These are phyloP conservation scores for Jaltomata sinuosa DNA, from an alignment of 257 asterid species.

Conservation along the genomic window DNA sequence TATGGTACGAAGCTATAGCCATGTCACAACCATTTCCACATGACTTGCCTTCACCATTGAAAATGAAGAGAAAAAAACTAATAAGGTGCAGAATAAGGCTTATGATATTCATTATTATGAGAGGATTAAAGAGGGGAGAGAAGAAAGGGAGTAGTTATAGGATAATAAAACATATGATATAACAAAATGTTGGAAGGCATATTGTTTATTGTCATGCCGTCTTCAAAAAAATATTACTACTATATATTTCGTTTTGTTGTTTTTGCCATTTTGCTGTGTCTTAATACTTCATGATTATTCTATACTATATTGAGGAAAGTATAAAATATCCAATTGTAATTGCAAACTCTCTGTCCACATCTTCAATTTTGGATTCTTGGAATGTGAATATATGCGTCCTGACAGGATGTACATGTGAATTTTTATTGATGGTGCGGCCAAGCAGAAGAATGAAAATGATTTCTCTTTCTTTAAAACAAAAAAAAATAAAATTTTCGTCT, in stretches of 20 bases:
- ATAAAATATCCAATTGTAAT: neutral
- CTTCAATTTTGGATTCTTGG: neutral
- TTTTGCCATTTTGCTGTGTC: neutral
- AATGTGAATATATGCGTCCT: neutral
- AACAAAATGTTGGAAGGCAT: slow-evolving; percentile 3
- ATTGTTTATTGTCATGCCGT: slow-evolving; percentile 20
- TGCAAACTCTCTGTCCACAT: neutral
- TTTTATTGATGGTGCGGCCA: neutral
- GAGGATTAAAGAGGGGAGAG: neutral
- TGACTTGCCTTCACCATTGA: slow-evolving; percentile 28
- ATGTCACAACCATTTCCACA: slow-evolving; percentile 53
- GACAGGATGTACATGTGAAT: neutral
- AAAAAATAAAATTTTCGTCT: no score
- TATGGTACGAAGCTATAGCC: slow-evolving; percentile 66
- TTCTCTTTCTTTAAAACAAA: no score
- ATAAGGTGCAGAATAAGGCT: neutral
- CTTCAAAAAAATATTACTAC: neutral
- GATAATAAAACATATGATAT: slow-evolving; percentile 16
- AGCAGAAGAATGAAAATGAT: neutral
- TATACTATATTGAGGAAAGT: neutral
- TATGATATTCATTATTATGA: slow-evolving; percentile 16
- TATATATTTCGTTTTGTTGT: neutral
- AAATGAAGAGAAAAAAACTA: slow-evolving; percentile 4
- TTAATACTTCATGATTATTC: neutral
- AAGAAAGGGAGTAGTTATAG: slow-evolving; percentile 6